These are phyloP conservation scores for Oenanthe javanica DNA, from an alignment of 140 eudicot species.

Conservation along the genomic window DNA sequence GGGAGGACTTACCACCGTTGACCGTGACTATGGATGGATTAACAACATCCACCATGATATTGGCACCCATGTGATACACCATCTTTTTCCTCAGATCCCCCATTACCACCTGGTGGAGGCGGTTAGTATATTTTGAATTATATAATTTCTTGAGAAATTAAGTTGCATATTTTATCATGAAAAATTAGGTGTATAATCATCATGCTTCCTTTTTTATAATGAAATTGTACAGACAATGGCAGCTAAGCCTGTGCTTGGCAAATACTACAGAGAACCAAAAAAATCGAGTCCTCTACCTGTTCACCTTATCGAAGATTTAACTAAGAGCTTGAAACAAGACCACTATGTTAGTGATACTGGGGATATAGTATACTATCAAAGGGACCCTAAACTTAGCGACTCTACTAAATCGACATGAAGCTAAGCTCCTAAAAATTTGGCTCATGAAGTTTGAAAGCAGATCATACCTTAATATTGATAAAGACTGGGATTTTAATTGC, in stretches of 20 bases:
- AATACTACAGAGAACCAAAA: conserved; percentile 52
- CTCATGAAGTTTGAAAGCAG: not conserved
- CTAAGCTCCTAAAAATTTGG: not conserved
- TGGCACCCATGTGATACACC: conserved; percentile 60
- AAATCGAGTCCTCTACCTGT: conserved; percentile 41
- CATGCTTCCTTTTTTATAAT: not conserved
- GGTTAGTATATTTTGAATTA: conserved; percentile 26
- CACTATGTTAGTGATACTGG: conserved; percentile 53
- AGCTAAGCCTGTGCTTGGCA: conserved; percentile 48
- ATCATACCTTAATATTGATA: conserved; percentile 4
- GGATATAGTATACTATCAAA: conserved; percentile 49
- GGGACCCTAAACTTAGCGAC: conserved; percentile 31
- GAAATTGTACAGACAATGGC: conserved; percentile 35
- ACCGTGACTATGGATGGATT: conserved; percentile 61
- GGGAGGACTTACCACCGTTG: conserved; percentile 51
- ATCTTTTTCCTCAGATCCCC: conserved; percentile 61
- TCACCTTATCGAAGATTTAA: conserved; percentile 32
- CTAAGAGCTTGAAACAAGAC: conserved; percentile 42
- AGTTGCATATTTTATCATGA: not conserved
- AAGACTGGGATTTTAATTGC: not conserved
- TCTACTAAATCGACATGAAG: not conserved
- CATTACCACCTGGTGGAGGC: conserved; percentile 58
- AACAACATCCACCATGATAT: conserved; percentile 61
- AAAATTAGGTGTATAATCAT: not conserved
- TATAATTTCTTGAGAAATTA: not conserved